phyloP scores from a whole-genome alignment of 2,329 filamentous ascomycete species.

The Diaporthe vexans region DNA sequence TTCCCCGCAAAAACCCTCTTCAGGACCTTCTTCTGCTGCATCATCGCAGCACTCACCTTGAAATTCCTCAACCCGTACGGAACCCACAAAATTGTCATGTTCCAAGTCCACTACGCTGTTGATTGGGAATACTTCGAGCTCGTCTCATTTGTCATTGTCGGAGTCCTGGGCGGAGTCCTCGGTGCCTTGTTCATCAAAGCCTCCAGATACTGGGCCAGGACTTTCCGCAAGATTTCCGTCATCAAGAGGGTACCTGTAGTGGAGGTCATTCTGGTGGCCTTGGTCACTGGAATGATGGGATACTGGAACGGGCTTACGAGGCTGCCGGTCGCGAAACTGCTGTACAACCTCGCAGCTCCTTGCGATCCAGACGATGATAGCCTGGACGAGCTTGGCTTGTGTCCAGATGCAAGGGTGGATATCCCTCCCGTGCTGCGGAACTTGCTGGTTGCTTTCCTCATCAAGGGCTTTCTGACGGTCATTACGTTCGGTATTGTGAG shows the following conservation, averaged over 20 bases:
- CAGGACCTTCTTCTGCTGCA: conserved; percentile 98
- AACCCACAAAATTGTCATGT: conserved; percentile 95
- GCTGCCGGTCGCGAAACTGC: conserved; percentile 88
- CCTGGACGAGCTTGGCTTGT: conserved; percentile 79
- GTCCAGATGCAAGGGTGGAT: conserved; percentile 77
- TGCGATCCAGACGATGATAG: conserved; percentile 79
- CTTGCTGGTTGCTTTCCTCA: conserved; percentile 83
- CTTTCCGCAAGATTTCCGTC: conserved; percentile 82
- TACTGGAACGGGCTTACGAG: conserved; percentile 96
- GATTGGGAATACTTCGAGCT: conserved; percentile 98
- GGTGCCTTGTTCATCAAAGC: conserved; percentile 98
- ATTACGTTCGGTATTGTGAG: conserved; percentile 90
- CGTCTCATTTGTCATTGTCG: conserved; percentile 85
- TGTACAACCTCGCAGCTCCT: conserved; percentile 91
- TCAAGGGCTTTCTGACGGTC: conserved; percentile 90
- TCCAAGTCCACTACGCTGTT: conserved; percentile 89
- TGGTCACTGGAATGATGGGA: conserved; percentile 85
- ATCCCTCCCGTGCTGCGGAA: conserved; percentile 84
- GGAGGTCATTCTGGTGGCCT: conserved; percentile 89
- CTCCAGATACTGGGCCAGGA: conserved; percentile 88
- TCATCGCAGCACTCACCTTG: conserved; percentile 88
- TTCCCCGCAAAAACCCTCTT: conserved; percentile 98
- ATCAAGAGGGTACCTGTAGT: conserved; percentile 89
- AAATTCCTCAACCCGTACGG: conserved; percentile 98
- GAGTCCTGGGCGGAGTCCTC: conserved; percentile 84